These are phyloP conservation scores for Lactarius psammicola DNA, from an alignment of 768 basidiomycete species.

Conservation along the genomic window DNA sequence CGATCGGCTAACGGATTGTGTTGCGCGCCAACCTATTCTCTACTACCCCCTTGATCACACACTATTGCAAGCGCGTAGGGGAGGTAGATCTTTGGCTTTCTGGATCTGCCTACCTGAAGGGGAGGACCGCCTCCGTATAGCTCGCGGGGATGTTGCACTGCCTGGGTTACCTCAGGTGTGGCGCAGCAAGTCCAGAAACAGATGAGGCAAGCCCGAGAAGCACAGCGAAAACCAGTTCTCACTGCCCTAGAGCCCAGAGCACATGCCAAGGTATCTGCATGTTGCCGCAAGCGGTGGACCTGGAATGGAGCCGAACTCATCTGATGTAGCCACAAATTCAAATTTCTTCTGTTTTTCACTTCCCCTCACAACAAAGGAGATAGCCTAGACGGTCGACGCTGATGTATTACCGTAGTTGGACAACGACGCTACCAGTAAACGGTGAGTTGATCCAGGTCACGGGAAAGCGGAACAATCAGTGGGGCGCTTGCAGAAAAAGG, in stretches of 20 bases:
- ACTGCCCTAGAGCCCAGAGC: not conserved
- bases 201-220: not conserved
- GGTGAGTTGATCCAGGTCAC: slow-evolving; percentile 13
- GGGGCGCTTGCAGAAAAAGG: slow-evolving; percentile 12
- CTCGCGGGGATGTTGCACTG: not conserved
- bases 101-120: not conserved
- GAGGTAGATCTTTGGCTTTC: slow-evolving; percentile 16
- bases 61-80: not conserved
- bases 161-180: not conserved
- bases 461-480: slow-evolving; percentile 7
- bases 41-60: not conserved
- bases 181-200: not conserved
- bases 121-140: not conserved
- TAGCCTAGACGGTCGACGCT: slow-evolving; percentile 4
- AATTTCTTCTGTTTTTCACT: not conserved
- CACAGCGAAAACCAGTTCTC: not conserved
- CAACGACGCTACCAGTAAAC: not conserved
- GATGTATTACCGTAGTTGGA: slow-evolving; percentile 10
- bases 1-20: not conserved
- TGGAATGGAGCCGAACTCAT: not conserved
- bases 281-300: not conserved
- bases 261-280: not conserved
- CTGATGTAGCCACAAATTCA: not conserved
- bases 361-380: not conserved
- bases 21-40: not conserved